Evolutionary conservation across 768 basidiomycete species (phyloP).

Genomic region (Tylopilus cervinicoccineus): DNA sequence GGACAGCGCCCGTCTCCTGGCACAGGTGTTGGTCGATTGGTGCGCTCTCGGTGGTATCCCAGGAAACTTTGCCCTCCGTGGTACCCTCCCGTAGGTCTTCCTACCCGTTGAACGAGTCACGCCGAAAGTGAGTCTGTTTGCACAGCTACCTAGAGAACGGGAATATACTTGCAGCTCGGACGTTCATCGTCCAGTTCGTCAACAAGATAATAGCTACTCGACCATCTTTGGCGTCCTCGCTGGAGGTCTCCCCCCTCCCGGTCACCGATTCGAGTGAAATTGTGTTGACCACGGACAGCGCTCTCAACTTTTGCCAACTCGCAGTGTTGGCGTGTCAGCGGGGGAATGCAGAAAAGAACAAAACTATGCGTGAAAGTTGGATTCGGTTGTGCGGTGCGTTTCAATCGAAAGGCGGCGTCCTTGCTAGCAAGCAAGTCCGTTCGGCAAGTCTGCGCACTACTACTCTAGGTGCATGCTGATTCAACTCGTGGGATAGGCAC

Average conservation of each 20-base stretch:
- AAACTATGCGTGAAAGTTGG: slow-evolving; percentile 78
- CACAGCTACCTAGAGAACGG: slow-evolving; percentile 75
- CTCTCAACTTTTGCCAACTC: slow-evolving; percentile 88
- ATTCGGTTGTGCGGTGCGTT: slow-evolving; percentile 81
- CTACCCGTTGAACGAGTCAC: not conserved
- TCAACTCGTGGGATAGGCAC: slow-evolving; percentile 41
- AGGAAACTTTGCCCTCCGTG: slow-evolving; percentile 80
- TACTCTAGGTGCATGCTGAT: not conserved
- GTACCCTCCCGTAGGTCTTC: slow-evolving; percentile 67
- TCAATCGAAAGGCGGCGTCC: slow-evolving; percentile 61
- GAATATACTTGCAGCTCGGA: slow-evolving; percentile 88
- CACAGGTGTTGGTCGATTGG: slow-evolving; percentile 88
- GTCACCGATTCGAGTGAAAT: slow-evolving; percentile 56
- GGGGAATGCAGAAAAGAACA: slow-evolving; percentile 75
- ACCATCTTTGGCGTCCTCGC: slow-evolving; percentile 38
- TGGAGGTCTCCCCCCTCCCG: slow-evolving; percentile 42
- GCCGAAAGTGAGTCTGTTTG: slow-evolving; percentile 5
- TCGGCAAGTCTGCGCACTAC: slow-evolving; percentile 42
- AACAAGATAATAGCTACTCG: slow-evolving; percentile 53
- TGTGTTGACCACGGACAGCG: slow-evolving; percentile 64
- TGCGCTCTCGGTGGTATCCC: slow-evolving; percentile 43
- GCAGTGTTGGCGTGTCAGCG: slow-evolving; percentile 87
- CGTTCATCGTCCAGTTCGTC: slow-evolving; percentile 83
- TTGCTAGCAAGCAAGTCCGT: slow-evolving; percentile 60
- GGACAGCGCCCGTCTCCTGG: slow-evolving; percentile 83